Evolutionary conservation across 352 stramenopile species (phyloP).

Genomic region (Phytophthora crassamura): DNA sequence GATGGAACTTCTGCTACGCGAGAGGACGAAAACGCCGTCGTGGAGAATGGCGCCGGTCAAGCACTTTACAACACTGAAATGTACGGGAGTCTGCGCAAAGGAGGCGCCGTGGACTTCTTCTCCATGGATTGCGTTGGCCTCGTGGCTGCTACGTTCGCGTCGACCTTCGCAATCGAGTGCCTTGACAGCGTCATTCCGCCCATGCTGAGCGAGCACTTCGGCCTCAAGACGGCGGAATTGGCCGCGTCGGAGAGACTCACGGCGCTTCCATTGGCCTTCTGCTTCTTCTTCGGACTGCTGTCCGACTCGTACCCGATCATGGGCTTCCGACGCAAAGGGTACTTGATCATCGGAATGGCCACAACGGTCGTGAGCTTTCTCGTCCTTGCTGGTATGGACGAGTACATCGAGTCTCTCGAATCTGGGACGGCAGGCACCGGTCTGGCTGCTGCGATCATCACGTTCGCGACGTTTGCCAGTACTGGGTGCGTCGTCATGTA

Average conservation of each 20-base stretch:
- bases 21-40: slow-evolving; percentile 19
- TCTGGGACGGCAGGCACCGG: not conserved
- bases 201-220: slow-evolving; percentile 40
- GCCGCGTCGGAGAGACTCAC: slow-evolving; percentile 40
- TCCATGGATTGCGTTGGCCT: slow-evolving; percentile 45
- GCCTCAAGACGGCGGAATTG: slow-evolving; percentile 25
- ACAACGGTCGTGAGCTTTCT: slow-evolving; percentile 38
- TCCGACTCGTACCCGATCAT: slow-evolving; percentile 84
- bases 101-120: slow-evolving; percentile 48
- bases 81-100: slow-evolving; percentile 55
- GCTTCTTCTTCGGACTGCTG: slow-evolving; percentile 82
- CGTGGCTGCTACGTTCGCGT: slow-evolving; percentile 48
- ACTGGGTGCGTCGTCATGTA: slow-evolving; percentile 44
- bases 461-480: slow-evolving; percentile 31
- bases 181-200: slow-evolving; percentile 33
- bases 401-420: slow-evolving; percentile 24
- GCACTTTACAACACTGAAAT: slow-evolving; percentile 67
- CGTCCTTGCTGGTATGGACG: slow-evolving; percentile 40
- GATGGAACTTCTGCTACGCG: not conserved
- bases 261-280: slow-evolving; percentile 70
- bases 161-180: slow-evolving; percentile 41
- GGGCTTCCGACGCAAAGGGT: slow-evolving; percentile 76
- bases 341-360: slow-evolving; percentile 69
- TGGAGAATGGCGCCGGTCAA: slow-evolving; percentile 22
- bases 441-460: slow-evolving; percentile 33